phyloP scores from a whole-genome alignment of 768 basidiomycete genomes.

The Lepiota subincarnata region DNA sequence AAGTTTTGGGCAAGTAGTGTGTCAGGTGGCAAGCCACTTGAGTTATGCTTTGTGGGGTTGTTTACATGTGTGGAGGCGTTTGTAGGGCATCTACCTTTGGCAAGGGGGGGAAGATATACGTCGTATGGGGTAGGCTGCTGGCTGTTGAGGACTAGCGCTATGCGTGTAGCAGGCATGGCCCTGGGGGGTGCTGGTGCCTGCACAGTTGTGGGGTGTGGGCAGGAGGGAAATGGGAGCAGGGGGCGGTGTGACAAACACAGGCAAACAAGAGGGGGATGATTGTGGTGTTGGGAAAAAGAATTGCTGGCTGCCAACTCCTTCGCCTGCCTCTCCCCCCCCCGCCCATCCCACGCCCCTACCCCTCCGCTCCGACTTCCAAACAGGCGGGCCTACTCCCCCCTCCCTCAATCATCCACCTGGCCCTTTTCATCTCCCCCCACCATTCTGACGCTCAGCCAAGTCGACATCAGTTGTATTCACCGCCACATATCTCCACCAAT shows the following conservation, averaged over 20 bases:
- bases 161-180: too few relatives aligned
- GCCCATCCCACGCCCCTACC: not conserved
- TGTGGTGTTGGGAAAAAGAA: conserved; percentile 13
- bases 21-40: conserved; percentile 3
- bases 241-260: not conserved
- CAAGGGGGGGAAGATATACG: too few relatives aligned
- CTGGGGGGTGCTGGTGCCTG: too few relatives aligned
- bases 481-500: conserved; percentile 11
- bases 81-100: too few relatives aligned
- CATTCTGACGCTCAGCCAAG: conserved; percentile 1
- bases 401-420: not conserved
- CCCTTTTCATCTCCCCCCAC: conserved; percentile 1
- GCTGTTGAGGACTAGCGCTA: too few relatives aligned
- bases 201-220: too few relatives aligned
- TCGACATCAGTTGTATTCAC: not conserved
- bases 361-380: not conserved
- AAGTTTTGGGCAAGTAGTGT: not conserved
- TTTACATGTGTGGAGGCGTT: too few relatives aligned
- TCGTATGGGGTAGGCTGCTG: too few relatives aligned
- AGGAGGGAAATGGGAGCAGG: not conserved
- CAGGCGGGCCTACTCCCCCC: conserved; percentile 8
- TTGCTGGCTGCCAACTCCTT: conserved; percentile 1
- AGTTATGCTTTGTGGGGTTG: not conserved
- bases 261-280: conserved; percentile 5
- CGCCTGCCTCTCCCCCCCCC: conserved; percentile 5